phyloP scores from a whole-genome alignment of 441 rosid species.

The Macaranga tanarius region DNA sequence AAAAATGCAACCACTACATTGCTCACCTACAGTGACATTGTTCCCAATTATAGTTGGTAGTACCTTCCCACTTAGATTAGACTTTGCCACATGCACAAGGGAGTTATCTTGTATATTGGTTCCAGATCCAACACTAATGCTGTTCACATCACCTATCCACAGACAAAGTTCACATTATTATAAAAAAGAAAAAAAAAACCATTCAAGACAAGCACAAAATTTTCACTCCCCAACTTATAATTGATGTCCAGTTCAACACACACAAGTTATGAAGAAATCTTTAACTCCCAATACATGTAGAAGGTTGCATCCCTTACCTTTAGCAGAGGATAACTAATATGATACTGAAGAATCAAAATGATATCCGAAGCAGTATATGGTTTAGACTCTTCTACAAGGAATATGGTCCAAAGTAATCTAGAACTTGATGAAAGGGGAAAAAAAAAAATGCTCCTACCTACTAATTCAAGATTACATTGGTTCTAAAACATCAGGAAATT shows the following conservation, averaged over 20 bases:
- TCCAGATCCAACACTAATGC: slow-evolving; percentile 74
- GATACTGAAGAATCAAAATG: background rate
- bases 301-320: background rate
- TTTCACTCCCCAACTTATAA: background rate
- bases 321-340: background rate
- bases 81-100: slow-evolving; percentile 91
- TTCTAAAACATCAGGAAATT: background rate
- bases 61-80: slow-evolving; percentile 92
- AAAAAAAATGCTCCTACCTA: background rate
- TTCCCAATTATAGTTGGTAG: slow-evolving; percentile 79
- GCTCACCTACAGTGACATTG: slow-evolving; percentile 89
- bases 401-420: background rate
- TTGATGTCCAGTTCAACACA: background rate
- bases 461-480: background rate
- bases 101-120: slow-evolving; percentile 96
- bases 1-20: background rate
- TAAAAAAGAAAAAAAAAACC: background rate
- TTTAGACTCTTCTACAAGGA: too few relatives aligned
- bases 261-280: background rate
- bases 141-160: slow-evolving; percentile 78
- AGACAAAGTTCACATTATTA: slow-evolving; percentile 16
- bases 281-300: background rate
- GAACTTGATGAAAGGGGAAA: background rate
- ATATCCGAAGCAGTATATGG: too few relatives aligned
- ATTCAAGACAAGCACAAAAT: background rate